Evolutionary conservation across 1,284 basidiomycete genomes (phyloP), one percentile per base, ranked within the genome.

Genomic region (Stygiomarasmius scandens): DNA sequence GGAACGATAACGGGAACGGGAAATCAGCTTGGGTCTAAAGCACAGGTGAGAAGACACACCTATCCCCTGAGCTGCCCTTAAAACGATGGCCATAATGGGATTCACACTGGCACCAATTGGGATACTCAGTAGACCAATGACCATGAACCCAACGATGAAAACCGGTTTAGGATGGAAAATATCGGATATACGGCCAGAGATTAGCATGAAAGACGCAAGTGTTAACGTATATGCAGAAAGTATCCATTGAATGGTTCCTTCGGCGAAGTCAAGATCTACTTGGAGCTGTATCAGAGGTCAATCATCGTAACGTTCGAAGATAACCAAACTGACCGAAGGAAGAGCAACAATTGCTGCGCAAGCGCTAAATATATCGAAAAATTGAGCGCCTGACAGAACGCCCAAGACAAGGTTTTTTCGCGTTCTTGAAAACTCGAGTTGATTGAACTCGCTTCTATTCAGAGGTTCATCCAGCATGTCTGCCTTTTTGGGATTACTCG

Each of bases 101-200:
- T 62, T 55, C 3, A 62, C 61, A 32, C 61, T 62, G 5, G 63
- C 61, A 11, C 47, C 63, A 20, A 65, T 50, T 5, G 63, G 61
- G 14, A 65, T 61, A 25, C 58, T 58, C 36, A 64, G 52, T 11
- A 65, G 32, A 1, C 64, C 64, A 3, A 65, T 52, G 24, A 62
- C 41, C 12, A 61, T 46, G 36, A 59, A 64, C 8, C 64, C 64
- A 19, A 49, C n/a, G 24, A 51, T 23, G 51, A 65, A 65, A 2
- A 64, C 56, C 5, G 63, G 63, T 47, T 64, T 64, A 9, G 64
- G 63, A 47, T 61, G 59, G 47, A 60, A 58, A 9, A 64, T 62
- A 36, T 63, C 63, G 20, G 56, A 59, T 8, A 65, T 22, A n/a
- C 63, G 55, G 5, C 59, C 63, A 14, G 61, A 54, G 14, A 60